A percentile compares a stretch with the other conserved stretches of the same genome.
These are phyloP conservation scores for Torulaspora delbrueckii DNA, from an alignment of 805 yeast genomes.

Conservation along the genomic window DNA sequence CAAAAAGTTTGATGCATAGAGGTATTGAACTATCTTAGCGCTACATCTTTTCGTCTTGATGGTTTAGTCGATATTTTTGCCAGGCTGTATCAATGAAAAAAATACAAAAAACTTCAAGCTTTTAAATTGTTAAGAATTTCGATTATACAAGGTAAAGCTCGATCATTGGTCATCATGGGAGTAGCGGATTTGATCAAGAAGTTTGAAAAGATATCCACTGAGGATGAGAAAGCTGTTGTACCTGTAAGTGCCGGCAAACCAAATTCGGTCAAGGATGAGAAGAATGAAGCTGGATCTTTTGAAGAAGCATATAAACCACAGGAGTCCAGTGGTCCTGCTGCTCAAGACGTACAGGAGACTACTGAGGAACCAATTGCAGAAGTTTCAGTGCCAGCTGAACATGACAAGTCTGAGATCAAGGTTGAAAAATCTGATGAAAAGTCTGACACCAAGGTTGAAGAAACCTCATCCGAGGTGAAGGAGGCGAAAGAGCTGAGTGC, in stretches of 20 bases:
- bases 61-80: background rate
- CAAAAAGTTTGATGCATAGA: background rate
- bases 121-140: background rate
- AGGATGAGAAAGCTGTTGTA: conserved; percentile 7
- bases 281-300: background rate
- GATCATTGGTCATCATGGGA: conserved; percentile 28
- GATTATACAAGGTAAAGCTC: background rate
- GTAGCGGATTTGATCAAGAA: conserved; percentile 38
- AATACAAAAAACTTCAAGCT: background rate
- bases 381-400: background rate
- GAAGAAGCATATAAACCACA: background rate
- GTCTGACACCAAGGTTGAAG: background rate
- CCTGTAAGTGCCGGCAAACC: conserved; percentile 1
- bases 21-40: too few species aligned
- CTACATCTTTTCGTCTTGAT: background rate
- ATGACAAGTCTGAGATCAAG: background rate
- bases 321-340: background rate
- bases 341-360: background rate
- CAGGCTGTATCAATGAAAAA: conserved; percentile 4
- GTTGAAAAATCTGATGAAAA: conserved; percentile 2
- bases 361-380: conserved; percentile 8
- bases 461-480: conserved; percentile 12
- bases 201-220: conserved; percentile 30
- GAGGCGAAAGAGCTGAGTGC: conserved; percentile 1
- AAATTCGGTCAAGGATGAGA: conserved; percentile 5